Percentiles rank a stretch among this genome's conserved stretches.
Conservation (phyloP, 441 rosid genomes). For the Melastoma candidum region DNA sequence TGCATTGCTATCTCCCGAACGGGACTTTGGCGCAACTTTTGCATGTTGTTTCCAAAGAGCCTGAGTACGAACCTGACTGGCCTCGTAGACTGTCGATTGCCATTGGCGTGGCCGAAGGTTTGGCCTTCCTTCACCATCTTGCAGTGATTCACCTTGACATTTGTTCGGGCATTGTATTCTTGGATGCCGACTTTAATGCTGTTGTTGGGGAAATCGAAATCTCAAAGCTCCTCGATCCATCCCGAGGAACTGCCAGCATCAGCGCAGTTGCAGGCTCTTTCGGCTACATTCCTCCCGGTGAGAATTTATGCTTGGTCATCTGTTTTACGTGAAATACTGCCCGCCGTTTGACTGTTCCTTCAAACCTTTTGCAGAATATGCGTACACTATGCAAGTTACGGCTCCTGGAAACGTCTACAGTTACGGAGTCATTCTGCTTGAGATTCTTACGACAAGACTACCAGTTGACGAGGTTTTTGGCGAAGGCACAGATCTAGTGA, state of each 20-base stretch:
- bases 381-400: constrained; percentile 97
- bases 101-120: constrained; percentile 82
- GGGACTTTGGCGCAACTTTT: constrained; percentile 77
- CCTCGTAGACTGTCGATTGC: constrained; percentile 77
- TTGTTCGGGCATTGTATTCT: constrained; percentile 66
- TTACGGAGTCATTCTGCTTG: constrained; percentile 86
- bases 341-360: constrained; percentile 2
- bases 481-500: constrained; percentile 92
- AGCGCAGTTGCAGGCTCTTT: constrained; percentile 98
- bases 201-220: constrained; percentile 89
- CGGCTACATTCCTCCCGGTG: constrained; percentile 97
- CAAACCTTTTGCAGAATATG: constrained; percentile 51
- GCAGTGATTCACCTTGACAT: constrained; percentile 94
- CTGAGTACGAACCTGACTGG: constrained; percentile 85
- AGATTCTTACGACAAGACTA: constrained; percentile 73
- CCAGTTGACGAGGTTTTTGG: constrained; percentile 91
- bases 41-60: constrained; percentile 53
- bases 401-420: constrained; percentile 98
- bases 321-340: background rate
- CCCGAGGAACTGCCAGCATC: constrained; percentile 90
- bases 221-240: constrained; percentile 90
- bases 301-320: background rate
- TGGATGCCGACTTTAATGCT: constrained; percentile 69
- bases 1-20: constrained; percentile 69
- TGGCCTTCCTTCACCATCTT: constrained; percentile 83